phyloP scores from a whole-genome alignment of 768 basidiomycete species.

The Russula virescens region DNA sequence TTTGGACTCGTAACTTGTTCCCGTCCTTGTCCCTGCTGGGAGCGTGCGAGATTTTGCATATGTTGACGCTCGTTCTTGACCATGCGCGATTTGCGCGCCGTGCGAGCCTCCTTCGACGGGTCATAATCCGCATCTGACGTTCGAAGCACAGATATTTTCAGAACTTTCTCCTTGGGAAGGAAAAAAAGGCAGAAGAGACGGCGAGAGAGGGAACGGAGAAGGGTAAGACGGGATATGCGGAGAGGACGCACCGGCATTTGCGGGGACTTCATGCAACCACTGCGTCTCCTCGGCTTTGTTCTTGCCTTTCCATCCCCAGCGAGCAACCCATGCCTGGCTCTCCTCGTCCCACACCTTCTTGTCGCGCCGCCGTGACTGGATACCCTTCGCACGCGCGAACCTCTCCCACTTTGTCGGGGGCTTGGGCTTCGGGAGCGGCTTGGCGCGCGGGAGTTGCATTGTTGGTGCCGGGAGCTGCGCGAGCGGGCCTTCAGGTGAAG shows the following conservation, averaged over 20 bases:
- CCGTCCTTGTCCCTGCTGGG: slow-evolving; percentile 33
- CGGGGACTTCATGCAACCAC: slow-evolving; percentile 90
- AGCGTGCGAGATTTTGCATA: slow-evolving; percentile 62
- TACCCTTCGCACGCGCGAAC: slow-evolving; percentile 93
- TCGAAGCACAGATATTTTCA: background rate
- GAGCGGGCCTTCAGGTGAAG: slow-evolving; percentile 75
- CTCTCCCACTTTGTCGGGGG: slow-evolving; percentile 94
- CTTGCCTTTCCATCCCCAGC: slow-evolving; percentile 88
- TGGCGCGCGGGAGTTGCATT: slow-evolving; percentile 79
- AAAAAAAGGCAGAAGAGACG: no score
- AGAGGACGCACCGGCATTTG: slow-evolving; percentile 64
- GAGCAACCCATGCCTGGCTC: slow-evolving; percentile 82
- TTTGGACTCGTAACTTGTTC: background rate
- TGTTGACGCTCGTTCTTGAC: slow-evolving; percentile 82
- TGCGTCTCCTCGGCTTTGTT: slow-evolving; percentile 82
- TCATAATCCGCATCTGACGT: slow-evolving; percentile 68
- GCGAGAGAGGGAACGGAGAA: background rate
- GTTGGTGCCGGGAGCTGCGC: slow-evolving; percentile 74
- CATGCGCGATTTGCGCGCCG: slow-evolving; percentile 74
- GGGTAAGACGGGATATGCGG: background rate
- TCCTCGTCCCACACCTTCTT: slow-evolving; percentile 93
- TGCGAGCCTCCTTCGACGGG: slow-evolving; percentile 66
- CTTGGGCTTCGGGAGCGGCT: slow-evolving; percentile 90
- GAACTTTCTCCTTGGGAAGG: no score
- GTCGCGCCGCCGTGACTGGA: slow-evolving; percentile 70